phyloP scores from a whole-genome alignment of 148 eudicot genomes.

The Hydrangea macrophylla region DNA sequence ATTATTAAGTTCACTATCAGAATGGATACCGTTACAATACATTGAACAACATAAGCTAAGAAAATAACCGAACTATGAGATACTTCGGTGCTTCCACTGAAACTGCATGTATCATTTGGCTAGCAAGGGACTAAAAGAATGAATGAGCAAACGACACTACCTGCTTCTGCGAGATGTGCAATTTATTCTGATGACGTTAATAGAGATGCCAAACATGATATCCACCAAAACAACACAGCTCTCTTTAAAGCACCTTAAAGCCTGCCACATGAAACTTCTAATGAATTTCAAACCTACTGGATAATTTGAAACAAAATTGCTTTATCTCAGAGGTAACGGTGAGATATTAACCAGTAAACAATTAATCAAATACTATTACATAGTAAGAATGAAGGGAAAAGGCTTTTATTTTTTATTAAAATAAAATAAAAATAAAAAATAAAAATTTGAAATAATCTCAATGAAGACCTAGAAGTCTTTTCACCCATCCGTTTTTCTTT shows the following conservation, averaged over 20 bases:
- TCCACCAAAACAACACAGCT: constrained; percentile 36
- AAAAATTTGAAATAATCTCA: not conserved
- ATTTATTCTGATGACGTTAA: constrained; percentile 43
- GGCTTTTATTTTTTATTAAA: too few species aligned
- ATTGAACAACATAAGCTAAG: not conserved
- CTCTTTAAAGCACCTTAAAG: constrained; percentile 36
- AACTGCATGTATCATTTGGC: not conserved
- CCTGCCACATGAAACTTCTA: constrained; percentile 33
- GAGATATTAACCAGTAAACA: not conserved
- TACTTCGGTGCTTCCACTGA: not conserved
- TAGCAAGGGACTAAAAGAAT: not conserved
- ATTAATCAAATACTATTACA: constrained; percentile 6
- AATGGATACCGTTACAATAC: not conserved
- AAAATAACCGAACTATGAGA: not conserved
- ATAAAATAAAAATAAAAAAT: too few species aligned
- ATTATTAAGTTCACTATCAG: not conserved
- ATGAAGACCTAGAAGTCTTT: not conserved
- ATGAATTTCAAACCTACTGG: not conserved
- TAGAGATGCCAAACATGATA: constrained; percentile 43
- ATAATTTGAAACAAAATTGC: not conserved
- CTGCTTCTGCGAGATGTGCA: constrained; percentile 31
- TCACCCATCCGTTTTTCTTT: not conserved
- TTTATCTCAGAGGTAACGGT: not conserved
- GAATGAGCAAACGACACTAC: constrained; percentile 23
- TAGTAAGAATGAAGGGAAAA: not conserved